Evolutionary conservation across 345 rosid genomes (phyloP).

Genomic region (Hirschfeldia incana): DNA sequence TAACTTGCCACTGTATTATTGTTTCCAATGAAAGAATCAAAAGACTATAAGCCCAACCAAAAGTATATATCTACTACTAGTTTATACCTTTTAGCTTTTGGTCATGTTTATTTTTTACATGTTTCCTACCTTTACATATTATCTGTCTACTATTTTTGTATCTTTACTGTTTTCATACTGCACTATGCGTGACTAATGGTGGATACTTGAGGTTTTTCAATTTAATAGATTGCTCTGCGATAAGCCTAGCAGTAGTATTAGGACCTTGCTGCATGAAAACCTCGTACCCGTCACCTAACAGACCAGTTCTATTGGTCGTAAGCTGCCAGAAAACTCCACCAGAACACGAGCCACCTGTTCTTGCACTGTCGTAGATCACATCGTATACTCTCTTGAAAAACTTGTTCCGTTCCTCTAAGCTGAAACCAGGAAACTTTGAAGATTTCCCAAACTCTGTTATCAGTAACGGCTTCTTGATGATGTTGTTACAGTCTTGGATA

Average conservation of each 20-base stretch:
- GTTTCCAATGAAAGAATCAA: no score
- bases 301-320: slow-evolving; percentile 48
- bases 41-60: no score
- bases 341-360: slow-evolving; percentile 45
- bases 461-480: slow-evolving; percentile 59
- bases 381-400: slow-evolving; percentile 50
- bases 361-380: slow-evolving; percentile 52
- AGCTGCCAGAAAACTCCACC: slow-evolving; percentile 88
- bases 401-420: slow-evolving; percentile 46
- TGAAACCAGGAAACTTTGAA: slow-evolving; percentile 48
- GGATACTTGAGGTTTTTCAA: slow-evolving; percentile 33
- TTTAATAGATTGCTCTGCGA: slow-evolving; percentile 56
- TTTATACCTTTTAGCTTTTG: no score
- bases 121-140: background rate
- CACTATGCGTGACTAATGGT: slow-evolving; percentile 33
- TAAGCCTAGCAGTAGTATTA: slow-evolving; percentile 59
- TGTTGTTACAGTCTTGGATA: slow-evolving; percentile 42
- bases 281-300: slow-evolving; percentile 59
- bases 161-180: slow-evolving; percentile 28
- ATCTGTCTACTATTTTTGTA: background rate
- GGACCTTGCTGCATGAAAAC: slow-evolving; percentile 51
- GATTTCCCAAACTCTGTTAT: slow-evolving; percentile 71
- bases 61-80: background rate
- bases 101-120: background rate
- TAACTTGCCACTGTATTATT: no score